Evolutionary conservation across 2,329 filamentous ascomycete species (phyloP).

Genomic region (Fusarium solani-melongenae): DNA sequence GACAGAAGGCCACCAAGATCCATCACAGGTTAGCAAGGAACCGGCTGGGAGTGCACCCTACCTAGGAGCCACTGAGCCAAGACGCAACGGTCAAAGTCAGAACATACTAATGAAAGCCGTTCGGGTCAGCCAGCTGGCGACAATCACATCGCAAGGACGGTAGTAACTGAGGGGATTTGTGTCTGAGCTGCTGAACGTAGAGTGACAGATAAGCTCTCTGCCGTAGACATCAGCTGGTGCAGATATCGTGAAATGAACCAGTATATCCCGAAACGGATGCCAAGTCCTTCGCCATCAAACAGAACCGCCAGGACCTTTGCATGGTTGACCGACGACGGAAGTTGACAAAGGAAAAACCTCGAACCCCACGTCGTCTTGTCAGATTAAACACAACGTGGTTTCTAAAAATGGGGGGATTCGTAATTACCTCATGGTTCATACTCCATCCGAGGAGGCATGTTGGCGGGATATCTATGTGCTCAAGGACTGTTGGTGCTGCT

Average conservation of each 20-base stretch:
- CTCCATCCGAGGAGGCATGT: constrained; percentile 5
- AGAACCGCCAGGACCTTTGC: constrained; percentile 6
- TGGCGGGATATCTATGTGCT: background rate
- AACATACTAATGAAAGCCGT: constrained; percentile 13
- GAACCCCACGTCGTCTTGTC: constrained; percentile 10
- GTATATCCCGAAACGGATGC: background rate
- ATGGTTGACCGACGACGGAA: background rate
- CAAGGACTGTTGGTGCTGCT: constrained; percentile 7
- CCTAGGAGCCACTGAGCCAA: constrained; percentile 22
- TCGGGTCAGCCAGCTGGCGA: constrained; percentile 29
- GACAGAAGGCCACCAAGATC: constrained; percentile 11
- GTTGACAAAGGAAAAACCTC: constrained; percentile 1
- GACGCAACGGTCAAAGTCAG: constrained; percentile 27
- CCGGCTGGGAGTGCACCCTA: constrained; percentile 9
- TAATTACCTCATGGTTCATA: background rate
- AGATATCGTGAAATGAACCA: background rate
- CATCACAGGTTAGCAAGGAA: constrained; percentile 35
- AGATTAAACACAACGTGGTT: background rate
- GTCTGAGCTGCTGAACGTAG: background rate
- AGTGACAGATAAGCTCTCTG: constrained; percentile 2
- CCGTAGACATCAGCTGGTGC: background rate
- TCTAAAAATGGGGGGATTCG: constrained; percentile 14
- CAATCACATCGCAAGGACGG: constrained; percentile 22
- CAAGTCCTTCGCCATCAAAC: background rate
- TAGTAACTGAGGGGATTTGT: constrained; percentile 5